Conservation (phyloP, 192 early-diverging fungal species). For the Coemansia sp. region DNA sequence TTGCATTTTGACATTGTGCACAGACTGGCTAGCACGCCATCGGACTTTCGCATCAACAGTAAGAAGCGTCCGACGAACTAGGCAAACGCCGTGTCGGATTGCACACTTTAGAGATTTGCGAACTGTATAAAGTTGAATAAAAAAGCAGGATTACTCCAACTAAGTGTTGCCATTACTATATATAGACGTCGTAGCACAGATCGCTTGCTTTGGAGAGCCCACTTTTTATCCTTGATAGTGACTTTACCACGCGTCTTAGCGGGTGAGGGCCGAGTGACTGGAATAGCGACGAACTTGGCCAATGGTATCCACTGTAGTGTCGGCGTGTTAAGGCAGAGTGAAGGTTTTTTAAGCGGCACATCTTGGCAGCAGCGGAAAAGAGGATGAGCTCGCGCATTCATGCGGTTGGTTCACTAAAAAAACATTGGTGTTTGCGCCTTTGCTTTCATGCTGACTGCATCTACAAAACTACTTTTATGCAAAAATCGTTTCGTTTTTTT, state of each 20-base stretch:
- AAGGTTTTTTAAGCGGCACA: not conserved
- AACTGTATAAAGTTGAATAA: not conserved
- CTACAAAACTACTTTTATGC: not conserved
- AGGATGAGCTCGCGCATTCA: not conserved
- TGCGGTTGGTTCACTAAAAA: not conserved
- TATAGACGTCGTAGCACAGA: not conserved
- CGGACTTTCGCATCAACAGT: slow-evolving; percentile 12
- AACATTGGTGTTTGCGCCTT: not conserved
- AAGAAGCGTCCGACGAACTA: not conserved
- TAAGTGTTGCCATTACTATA: not conserved
- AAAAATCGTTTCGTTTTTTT: not conserved
- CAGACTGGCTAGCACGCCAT: slow-evolving; percentile 28
- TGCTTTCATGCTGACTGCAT: not conserved
- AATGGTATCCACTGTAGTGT: not conserved
- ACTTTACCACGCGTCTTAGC: not conserved
- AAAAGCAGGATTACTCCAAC: not conserved
- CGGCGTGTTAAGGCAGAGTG: not conserved
- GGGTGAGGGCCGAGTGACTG: not conserved
- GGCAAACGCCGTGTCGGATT: not conserved
- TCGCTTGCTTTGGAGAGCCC: not conserved
- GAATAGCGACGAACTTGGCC: not conserved
- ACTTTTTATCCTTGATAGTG: not conserved
- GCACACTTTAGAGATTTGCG: not conserved
- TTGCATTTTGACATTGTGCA: slow-evolving; percentile 28
- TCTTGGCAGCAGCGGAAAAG: not conserved